phyloP scores from a whole-genome alignment of 139 green algal genomes.

The Volvox africanus region DNA sequence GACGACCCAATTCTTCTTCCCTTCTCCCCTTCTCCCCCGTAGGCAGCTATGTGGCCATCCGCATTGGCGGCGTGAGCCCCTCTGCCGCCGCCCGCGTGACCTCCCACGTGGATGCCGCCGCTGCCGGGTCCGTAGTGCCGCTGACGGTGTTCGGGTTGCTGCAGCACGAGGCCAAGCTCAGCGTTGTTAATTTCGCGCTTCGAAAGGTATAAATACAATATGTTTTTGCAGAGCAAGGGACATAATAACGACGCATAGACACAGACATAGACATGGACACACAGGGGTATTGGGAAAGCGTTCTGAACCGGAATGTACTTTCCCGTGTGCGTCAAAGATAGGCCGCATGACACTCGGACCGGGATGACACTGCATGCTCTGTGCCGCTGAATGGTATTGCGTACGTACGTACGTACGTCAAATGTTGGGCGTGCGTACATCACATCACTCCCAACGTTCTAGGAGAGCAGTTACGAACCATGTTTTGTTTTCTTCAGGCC shows the following conservation, averaged over 20 bases:
- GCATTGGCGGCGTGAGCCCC: slow-evolving; percentile 73
- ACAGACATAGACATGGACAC: slow-evolving; percentile 36
- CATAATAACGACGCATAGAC: too few species aligned
- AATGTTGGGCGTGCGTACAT: too few species aligned
- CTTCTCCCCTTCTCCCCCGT: slow-evolving; percentile 6
- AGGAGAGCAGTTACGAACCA: too few species aligned
- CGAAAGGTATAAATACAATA: slow-evolving; percentile 1
- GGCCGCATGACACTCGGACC: too few species aligned
- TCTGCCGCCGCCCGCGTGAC: slow-evolving; percentile 62
- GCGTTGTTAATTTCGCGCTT: slow-evolving; percentile 88
- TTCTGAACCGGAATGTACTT: too few species aligned
- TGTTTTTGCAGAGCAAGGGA: neutral
- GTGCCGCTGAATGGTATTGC: too few species aligned
- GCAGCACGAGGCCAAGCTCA: slow-evolving; percentile 91
- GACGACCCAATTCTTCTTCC: too few species aligned
- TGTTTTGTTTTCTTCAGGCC: slow-evolving; percentile 53
- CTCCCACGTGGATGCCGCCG: slow-evolving; percentile 51
- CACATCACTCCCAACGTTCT: too few species aligned
- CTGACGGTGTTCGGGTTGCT: slow-evolving; percentile 85
- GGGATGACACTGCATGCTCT: too few species aligned
- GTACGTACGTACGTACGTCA: too few species aligned
- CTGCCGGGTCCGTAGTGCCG: slow-evolving; percentile 48
- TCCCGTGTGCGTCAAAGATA: too few species aligned
- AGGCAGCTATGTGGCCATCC: slow-evolving; percentile 83
- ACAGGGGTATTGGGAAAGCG: too few species aligned